Evolutionary conservation across 768 basidiomycete genomes (phyloP).

Genomic region (Sporobolomyces roseus): DNA sequence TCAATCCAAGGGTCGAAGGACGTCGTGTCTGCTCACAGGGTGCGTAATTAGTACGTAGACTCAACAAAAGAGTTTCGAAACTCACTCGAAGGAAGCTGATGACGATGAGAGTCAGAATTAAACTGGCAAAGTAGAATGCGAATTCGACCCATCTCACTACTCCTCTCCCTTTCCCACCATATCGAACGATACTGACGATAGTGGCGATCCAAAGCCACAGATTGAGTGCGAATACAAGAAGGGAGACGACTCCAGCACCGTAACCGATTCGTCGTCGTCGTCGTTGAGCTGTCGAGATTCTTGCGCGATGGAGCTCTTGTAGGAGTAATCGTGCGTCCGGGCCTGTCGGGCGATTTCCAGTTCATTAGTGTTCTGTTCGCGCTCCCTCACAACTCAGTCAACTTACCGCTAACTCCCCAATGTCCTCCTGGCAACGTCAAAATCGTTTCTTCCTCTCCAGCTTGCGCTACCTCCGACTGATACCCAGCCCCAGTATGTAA

Average conservation of each 20-base stretch:
- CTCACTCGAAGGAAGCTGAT: slow-evolving; percentile 18
- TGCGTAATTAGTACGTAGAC: not conserved
- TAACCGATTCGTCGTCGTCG: slow-evolving; percentile 9
- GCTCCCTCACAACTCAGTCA: too few species aligned
- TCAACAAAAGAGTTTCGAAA: not conserved
- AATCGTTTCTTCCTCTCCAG: not conserved
- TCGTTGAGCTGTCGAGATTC: slow-evolving; percentile 5
- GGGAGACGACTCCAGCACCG: slow-evolving; percentile 2
- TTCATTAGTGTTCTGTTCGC: too few species aligned
- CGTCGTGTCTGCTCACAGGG: slow-evolving; percentile 9
- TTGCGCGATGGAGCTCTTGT: slow-evolving; percentile 14
- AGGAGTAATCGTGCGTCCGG: slow-evolving; percentile 22
- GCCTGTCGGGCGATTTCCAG: not conserved
- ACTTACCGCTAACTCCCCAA: slow-evolving; percentile 19
- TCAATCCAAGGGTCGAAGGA: not conserved
- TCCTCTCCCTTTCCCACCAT: slow-evolving; percentile 1
- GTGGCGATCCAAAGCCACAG: slow-evolving; percentile 12
- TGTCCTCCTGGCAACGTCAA: slow-evolving; percentile 1
- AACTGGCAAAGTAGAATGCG: not conserved
- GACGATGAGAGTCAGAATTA: not conserved
- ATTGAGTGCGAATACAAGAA: not conserved
- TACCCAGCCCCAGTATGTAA: not conserved
- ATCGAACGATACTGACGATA: not conserved
- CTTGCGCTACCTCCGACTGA: too few species aligned
- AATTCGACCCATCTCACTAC: slow-evolving; percentile 10